Conservation (phyloP, 78 protist species). For the Emiliania huxleyi region DNA sequence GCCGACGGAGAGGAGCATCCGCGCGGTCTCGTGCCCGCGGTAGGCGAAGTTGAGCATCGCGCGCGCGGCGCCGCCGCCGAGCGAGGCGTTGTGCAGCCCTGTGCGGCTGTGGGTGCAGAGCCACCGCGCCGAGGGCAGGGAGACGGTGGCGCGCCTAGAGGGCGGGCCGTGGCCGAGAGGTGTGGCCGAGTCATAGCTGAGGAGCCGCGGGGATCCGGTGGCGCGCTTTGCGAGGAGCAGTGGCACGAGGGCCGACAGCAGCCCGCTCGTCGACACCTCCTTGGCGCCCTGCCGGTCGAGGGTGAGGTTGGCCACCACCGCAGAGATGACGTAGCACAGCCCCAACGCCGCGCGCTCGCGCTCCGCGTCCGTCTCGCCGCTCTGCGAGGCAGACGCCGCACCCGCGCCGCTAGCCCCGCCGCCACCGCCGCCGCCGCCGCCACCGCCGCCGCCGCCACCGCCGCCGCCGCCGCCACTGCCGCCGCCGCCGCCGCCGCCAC, state of each 20-base stretch:
- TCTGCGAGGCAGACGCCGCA: no score
- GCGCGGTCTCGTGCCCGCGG: background rate
- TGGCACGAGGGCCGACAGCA: background rate
- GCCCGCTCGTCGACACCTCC: background rate
- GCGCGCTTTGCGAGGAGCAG: background rate
- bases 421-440: no score
- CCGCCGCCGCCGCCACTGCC: no score
- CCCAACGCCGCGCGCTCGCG: background rate
- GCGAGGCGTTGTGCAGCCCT: background rate
- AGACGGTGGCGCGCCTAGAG: background rate
- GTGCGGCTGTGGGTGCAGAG: background rate
- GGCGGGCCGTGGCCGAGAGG: no score
- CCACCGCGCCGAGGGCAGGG: background rate
- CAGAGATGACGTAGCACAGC: background rate
- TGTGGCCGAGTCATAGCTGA: no score
- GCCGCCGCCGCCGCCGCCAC: no score
- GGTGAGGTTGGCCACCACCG: background rate
- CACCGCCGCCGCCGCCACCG: no score
- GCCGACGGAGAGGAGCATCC: background rate
- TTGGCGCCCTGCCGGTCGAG: background rate
- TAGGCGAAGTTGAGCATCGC: background rate
- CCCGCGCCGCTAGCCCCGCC: no score
- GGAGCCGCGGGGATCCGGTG: no score
- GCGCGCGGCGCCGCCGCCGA: slow-evolving; percentile 10
- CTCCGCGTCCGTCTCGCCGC: no score